Base-by-base conservation (phyloP, 441 rosid genomes). In the Eugenia klotzschiana region DNA sequence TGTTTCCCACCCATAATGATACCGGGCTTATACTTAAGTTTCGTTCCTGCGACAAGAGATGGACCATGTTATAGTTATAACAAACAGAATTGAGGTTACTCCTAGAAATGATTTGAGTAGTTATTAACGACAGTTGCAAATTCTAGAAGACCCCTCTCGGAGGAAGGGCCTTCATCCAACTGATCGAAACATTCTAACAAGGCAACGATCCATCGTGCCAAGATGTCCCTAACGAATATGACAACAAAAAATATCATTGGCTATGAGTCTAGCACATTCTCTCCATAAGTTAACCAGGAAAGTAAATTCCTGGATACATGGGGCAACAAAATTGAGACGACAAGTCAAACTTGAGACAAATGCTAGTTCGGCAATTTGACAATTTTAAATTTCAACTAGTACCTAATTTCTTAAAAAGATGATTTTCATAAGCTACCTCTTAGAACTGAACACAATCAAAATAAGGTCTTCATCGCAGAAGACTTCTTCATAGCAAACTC, bases 1-100 rank as follows among this genome's bases (percentile, higher is more conserved):
- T 91, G 86, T 84, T 88, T 96, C 84, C 98, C 96, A 51, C 98
- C 98, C 92, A 92, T 89, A 79, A 94, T 84, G 55, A 87, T 89
- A 85, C 98, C 98, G 27, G 96, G 98, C 87, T 93, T 93, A 88
- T 93, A 94, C 86, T 89, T 92, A 72, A 96, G 83, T 83, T 87
- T 89, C 7, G 95, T 94, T 7, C 98, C 98, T 96, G 90, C 82
- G 41, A 77, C 8, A 20, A 6, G 25, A 37, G 5, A 33, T 33
- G 77, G 46, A 20, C 46, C 77, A 69, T 9, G 77, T 20, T 11
- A 33, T 69, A 33, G 10, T 37, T 37, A 20, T 9, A 69, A 69
- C 23, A 37, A 20, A 69, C 49, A 69, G 25, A 10, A 69, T 69
- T 20, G 25, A 69, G 77, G 25, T 69, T 37, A 5, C 43, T 55